Evolutionary conservation across 768 basidiomycete genomes (phyloP), one percentile per base, ranked within the genome.

Genomic region (Leccinum broughii): DNA sequence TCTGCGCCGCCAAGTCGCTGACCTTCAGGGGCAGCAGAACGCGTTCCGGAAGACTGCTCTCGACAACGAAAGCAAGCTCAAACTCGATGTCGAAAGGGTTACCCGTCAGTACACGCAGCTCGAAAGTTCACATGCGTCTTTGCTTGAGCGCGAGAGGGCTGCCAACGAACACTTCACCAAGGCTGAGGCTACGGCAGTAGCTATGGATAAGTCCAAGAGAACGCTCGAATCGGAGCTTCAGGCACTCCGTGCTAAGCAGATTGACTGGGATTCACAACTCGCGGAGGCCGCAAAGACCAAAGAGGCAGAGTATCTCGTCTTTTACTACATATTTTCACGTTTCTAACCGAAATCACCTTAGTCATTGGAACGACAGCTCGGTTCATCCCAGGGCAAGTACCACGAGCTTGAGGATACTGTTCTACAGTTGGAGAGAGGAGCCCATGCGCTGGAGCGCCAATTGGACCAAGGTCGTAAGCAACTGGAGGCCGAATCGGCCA

Each of bases 331-430:
- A 11, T 48, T 3, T 26, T 46, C 17, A 1, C 30, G 13, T 26
- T n/a, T 51, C 57, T 63, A 8, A 69, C n/a, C n/a, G 4, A 10
- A 9, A 22, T 34, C 11, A 5, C 37, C 58, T 6, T 66, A 97
- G 93, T 80, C 77, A 48, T 76, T 93, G 52, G 92, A 95, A 64
- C 87, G 89, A 41, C 89, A 95, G 71, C 75, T 96, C n/a, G 71
- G 78, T 0, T 75, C 82, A 22, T 83, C 89, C 6, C 89, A 92
- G 67, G 80, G 82, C 37, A 92, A 92, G 66, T 89, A 88, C 61
- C 85, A 90, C 58, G 88, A 90, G 59, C 89, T 94, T 58, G 96
- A 99, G 73, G 96, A 98, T 69, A 83, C 88, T 0, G 83, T 92
- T 1, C 80, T 97, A 6, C 86, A 90, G 65, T 81, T 92, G 54